Evolutionary conservation across 1,284 basidiomycete species (phyloP).

Genomic region (Ganoderma multipileum): DNA sequence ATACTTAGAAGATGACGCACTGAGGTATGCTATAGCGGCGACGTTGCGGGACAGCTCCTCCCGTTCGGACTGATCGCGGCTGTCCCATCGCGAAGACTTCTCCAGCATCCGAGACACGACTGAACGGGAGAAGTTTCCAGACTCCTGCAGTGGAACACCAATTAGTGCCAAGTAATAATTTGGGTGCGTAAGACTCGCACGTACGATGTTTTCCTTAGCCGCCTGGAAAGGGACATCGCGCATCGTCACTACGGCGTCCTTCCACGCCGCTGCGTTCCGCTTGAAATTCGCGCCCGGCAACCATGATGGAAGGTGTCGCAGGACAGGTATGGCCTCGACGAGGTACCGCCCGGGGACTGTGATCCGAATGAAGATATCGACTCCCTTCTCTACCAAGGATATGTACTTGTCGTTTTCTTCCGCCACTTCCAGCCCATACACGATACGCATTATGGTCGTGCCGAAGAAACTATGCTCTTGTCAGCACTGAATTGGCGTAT

Average conservation of each 20-base stretch:
- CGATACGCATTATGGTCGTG: slow-evolving; percentile 16
- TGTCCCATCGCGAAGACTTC: neutral
- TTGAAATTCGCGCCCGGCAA: slow-evolving; percentile 21
- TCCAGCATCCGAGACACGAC: neutral
- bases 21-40: slow-evolving; percentile 13
- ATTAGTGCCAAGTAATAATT: neutral
- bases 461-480: slow-evolving; percentile 17
- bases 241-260: neutral
- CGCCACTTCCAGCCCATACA: slow-evolving; percentile 8
- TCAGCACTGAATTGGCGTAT: too few species aligned
- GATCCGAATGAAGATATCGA: slow-evolving; percentile 8
- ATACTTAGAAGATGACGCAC: neutral
- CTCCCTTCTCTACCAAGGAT: slow-evolving; percentile 22
- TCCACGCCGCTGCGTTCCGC: slow-evolving; percentile 8
- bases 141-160: neutral
- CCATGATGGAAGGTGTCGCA: slow-evolving; percentile 20
- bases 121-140: neutral
- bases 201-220: slow-evolving; percentile 7
- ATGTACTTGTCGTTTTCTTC: slow-evolving; percentile 13
- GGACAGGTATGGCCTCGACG: slow-evolving; percentile 13
- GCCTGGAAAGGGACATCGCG: slow-evolving; percentile 11
- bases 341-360: slow-evolving; percentile 20
- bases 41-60: slow-evolving; percentile 15
- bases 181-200: neutral
- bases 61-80: neutral